Evolutionary conservation across 257 asterid species (phyloP).

Genomic region (Solanum virginianum): DNA sequence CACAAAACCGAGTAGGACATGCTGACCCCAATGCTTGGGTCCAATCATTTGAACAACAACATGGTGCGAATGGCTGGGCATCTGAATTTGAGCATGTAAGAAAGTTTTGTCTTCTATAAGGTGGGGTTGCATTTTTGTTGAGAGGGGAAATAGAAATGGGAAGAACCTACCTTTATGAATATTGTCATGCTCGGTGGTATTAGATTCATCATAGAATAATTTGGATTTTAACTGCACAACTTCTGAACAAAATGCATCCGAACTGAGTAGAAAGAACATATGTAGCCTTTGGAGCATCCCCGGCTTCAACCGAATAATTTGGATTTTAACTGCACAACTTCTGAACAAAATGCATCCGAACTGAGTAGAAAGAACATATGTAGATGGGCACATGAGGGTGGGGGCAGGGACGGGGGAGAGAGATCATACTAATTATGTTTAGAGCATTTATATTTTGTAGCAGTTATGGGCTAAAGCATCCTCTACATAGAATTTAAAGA

Average conservation of each 20-base stretch:
- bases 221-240: neutral
- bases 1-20: constrained; percentile 42
- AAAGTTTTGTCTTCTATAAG: neutral
- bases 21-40: constrained; percentile 75
- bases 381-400: neutral
- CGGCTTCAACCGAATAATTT: too few relatives aligned
- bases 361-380: neutral
- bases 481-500: neutral
- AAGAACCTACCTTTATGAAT: neutral
- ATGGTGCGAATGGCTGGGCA: constrained; percentile 92
- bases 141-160: neutral
- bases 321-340: neutral
- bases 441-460: neutral
- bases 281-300: too few relatives aligned
- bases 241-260: neutral
- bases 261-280: neutral
- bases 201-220: neutral
- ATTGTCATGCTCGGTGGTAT: neutral
- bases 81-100: constrained; percentile 96
- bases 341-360: neutral
- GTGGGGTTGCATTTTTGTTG: neutral
- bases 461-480: neutral
- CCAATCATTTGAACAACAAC: constrained; percentile 85
- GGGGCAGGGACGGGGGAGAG: neutral
- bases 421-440: neutral